These are phyloP conservation scores for Hygrocybe punicea DNA, from an alignment of 768 basidiomycete genomes.

Conservation along the genomic window DNA sequence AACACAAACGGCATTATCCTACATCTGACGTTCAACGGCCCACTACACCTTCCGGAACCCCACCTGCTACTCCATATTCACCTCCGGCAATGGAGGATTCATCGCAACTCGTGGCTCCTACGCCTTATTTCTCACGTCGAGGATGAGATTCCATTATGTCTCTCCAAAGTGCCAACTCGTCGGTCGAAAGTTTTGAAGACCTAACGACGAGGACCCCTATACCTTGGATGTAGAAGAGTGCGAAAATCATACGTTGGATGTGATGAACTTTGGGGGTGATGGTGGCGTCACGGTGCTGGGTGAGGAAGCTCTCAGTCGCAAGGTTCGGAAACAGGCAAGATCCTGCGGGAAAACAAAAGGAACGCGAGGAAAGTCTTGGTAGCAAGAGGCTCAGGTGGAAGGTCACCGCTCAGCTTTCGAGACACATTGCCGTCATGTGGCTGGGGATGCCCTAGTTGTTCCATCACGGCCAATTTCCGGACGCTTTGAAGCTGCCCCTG, in stretches of 20 bases:
- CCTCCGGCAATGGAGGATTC: neutral
- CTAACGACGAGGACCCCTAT: conserved; percentile 32
- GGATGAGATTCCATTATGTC: neutral
- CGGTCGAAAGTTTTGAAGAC: conserved; percentile 24
- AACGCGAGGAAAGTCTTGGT: conserved; percentile 7
- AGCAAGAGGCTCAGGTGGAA: neutral
- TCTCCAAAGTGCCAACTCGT: neutral
- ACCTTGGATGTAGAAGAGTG: conserved; percentile 28
- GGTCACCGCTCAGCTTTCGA: too few relatives aligned
- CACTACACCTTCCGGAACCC: neutral
- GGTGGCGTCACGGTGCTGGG: conserved; percentile 54
- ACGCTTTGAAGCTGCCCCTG: too few relatives aligned
- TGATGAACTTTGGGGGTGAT: conserved; percentile 79
- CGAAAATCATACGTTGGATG: too few relatives aligned
- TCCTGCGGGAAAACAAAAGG: conserved; percentile 41
- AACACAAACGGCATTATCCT: neutral
- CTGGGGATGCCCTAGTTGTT: too few relatives aligned
- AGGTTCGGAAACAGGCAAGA: conserved; percentile 57
- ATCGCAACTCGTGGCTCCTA: neutral
- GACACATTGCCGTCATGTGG: too few relatives aligned
- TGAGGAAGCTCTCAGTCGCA: conserved; percentile 50
- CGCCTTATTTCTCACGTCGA: too few relatives aligned
- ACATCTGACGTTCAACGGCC: neutral
- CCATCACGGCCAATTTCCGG: too few relatives aligned
- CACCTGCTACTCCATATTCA: too few relatives aligned